Conservation (phyloP, 78 protist genomes). For the Guillardia theta region DNA sequence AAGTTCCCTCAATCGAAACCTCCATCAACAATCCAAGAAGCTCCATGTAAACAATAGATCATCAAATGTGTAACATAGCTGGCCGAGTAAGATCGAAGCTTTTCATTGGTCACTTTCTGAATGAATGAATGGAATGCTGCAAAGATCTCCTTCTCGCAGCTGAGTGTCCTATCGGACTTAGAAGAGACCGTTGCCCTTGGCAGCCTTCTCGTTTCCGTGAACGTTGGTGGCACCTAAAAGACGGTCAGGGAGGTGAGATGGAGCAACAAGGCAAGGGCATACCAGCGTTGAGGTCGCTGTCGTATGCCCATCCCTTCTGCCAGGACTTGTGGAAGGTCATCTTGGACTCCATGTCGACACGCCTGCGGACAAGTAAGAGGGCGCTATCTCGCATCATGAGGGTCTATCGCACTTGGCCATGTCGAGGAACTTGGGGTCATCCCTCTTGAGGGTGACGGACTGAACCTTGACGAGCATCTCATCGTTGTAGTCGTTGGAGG, state of each 20-base stretch:
- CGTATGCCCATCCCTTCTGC: slow-evolving; percentile 1
- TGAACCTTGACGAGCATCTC: neutral
- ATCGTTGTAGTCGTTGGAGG: neutral
- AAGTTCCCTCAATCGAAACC: neutral
- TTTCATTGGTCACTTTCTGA: neutral
- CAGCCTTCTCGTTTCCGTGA: slow-evolving; percentile 30
- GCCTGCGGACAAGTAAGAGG: neutral
- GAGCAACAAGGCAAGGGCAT: neutral
- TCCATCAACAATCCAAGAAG: neutral
- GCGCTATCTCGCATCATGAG: neutral
- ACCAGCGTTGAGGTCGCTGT: slow-evolving; percentile 40
- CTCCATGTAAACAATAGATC: neutral
- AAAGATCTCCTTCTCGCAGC: neutral
- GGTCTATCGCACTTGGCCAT: slow-evolving; percentile 25
- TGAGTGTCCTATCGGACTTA: neutral
- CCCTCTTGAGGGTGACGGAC: neutral
- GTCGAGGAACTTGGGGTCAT: neutral
- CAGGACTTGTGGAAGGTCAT: neutral
- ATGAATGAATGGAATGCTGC: neutral
- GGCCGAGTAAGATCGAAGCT: neutral
- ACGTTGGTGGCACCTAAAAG: neutral
- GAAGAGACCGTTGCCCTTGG: neutral
- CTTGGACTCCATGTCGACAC: neutral
- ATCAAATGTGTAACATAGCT: neutral
- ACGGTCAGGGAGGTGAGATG: neutral